These are phyloP conservation scores for Stentor coeruleus DNA, from an alignment of 73 alveolate species.

Conservation along the genomic window DNA sequence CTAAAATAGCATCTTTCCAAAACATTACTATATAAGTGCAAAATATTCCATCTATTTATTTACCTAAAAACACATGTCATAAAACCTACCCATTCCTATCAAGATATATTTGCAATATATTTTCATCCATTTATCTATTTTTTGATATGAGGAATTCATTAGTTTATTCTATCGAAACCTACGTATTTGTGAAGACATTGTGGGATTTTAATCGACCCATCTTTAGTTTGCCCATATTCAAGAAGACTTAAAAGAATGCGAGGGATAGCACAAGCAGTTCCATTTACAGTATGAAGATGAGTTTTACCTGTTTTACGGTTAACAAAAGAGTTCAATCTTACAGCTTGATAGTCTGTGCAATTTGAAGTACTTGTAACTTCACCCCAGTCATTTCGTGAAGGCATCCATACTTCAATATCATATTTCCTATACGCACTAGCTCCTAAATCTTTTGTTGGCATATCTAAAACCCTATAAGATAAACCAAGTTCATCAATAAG, in stretches of 20 bases:
- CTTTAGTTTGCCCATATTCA: slow-evolving; percentile 63
- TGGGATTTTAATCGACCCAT: slow-evolving; percentile 29
- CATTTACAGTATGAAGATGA: slow-evolving; percentile 74
- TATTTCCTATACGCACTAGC: slow-evolving; percentile 79
- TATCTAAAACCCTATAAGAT: slow-evolving; percentile 72
- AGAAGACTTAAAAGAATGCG: slow-evolving; percentile 67
- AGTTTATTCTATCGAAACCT: too few relatives aligned
- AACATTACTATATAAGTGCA: too few relatives aligned
- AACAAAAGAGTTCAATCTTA: slow-evolving; percentile 41
- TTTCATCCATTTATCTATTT: too few relatives aligned
- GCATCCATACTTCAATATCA: slow-evolving; percentile 87
- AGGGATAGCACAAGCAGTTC: slow-evolving; percentile 84
- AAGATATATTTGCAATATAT: too few relatives aligned
- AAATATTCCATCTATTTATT: too few relatives aligned
- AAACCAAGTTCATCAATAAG: slow-evolving; percentile 56
- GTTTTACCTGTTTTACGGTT: background rate
- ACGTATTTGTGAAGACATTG: slow-evolving; percentile 1
- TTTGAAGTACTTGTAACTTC: slow-evolving; percentile 72
- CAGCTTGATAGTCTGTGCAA: slow-evolving; percentile 70
- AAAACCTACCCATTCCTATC: too few relatives aligned
- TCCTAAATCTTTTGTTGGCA: slow-evolving; percentile 83
- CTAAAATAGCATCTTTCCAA: too few relatives aligned
- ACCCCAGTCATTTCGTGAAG: slow-evolving; percentile 75
- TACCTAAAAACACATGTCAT: too few relatives aligned
- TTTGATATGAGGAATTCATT: too few relatives aligned